These are phyloP conservation scores for Cenococcum geophilum DNA, from an alignment of 495 filamentous ascomycete genomes.

Conservation along the genomic window DNA sequence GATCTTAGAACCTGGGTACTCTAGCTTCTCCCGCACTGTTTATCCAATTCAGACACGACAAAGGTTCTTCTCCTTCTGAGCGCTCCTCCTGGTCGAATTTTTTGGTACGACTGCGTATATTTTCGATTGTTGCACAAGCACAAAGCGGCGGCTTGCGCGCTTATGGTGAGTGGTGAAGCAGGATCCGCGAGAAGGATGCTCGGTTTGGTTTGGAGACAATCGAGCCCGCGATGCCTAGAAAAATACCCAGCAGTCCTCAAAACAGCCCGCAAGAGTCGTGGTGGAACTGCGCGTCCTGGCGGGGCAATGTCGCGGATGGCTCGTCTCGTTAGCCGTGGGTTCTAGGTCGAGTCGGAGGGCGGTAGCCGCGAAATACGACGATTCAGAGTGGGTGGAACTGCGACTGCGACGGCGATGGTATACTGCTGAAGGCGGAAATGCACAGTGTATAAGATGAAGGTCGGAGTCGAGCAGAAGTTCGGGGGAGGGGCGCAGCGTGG, in stretches of 20 bases:
- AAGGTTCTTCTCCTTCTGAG: no score
- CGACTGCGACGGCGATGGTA: background rate
- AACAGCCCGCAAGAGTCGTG: background rate
- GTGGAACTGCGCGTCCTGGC: background rate
- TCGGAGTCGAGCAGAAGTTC: background rate
- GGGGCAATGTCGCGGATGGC: slow-evolving; percentile 1
- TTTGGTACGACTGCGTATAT: background rate
- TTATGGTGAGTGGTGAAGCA: slow-evolving; percentile 8
- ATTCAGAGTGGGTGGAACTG: background rate
- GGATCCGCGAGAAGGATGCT: background rate
- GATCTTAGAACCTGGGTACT: no score
- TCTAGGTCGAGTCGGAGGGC: background rate
- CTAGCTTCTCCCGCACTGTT: no score
- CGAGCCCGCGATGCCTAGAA: background rate
- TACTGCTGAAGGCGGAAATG: background rate
- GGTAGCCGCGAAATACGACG: slow-evolving; percentile 3
- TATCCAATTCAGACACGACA: no score
- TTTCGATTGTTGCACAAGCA: slow-evolving; percentile 5
- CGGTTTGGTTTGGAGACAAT: background rate
- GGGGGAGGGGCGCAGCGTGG: slow-evolving; percentile 8
- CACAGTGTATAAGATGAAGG: slow-evolving; percentile 1
- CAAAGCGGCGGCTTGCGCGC: slow-evolving; percentile 23
- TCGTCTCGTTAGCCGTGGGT: slow-evolving; percentile 6
- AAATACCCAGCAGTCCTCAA: background rate
- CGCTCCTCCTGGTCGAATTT: background rate